These are phyloP conservation scores for Annona squamosa DNA, from an alignment of 164 flowering plant genomes.

Conservation along the genomic window DNA sequence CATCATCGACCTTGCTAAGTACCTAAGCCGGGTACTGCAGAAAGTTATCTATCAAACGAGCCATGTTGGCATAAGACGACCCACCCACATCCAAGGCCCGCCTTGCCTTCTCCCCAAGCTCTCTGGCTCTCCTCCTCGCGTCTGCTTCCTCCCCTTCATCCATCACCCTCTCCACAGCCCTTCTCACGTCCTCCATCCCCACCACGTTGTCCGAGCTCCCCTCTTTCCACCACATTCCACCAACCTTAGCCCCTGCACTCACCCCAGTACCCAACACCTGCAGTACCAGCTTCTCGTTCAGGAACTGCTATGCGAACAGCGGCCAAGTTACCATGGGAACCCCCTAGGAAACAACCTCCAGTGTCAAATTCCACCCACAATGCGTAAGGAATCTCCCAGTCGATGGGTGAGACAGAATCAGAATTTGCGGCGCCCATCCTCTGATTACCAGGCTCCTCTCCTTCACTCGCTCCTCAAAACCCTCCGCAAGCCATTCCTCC, in stretches of 20 bases:
- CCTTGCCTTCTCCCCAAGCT: constrained; percentile 28
- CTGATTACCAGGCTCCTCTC: constrained; percentile 42
- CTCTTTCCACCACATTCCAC: constrained; percentile 36
- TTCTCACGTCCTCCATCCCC: constrained; percentile 17
- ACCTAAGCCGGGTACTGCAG: no score
- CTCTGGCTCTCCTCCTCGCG: constrained; percentile 28
- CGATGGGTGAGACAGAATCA: constrained; percentile 44
- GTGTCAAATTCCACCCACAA: constrained; percentile 63
- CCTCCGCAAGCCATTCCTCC: constrained; percentile 29
- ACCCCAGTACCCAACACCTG: constrained; percentile 36
- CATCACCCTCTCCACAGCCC: constrained; percentile 32
- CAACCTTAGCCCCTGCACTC: constrained; percentile 29
- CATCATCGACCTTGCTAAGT: no score
- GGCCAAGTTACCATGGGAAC: constrained; percentile 69
- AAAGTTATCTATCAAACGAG: constrained; percentile 22
- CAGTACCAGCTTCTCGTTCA: constrained; percentile 47
- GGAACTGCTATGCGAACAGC: constrained; percentile 45
- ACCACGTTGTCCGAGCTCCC: constrained; percentile 14
- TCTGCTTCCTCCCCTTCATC: constrained; percentile 30
- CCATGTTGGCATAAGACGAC: constrained; percentile 34
- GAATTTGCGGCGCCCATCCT: constrained; percentile 68
- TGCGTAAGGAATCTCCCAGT: constrained; percentile 52
- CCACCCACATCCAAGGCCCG: constrained; percentile 43
- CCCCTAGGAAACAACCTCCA: constrained; percentile 39
- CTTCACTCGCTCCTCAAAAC: constrained; percentile 42